phyloP scores from a whole-genome alignment of 805 yeast species.

The Cyberlindnera americana region DNA sequence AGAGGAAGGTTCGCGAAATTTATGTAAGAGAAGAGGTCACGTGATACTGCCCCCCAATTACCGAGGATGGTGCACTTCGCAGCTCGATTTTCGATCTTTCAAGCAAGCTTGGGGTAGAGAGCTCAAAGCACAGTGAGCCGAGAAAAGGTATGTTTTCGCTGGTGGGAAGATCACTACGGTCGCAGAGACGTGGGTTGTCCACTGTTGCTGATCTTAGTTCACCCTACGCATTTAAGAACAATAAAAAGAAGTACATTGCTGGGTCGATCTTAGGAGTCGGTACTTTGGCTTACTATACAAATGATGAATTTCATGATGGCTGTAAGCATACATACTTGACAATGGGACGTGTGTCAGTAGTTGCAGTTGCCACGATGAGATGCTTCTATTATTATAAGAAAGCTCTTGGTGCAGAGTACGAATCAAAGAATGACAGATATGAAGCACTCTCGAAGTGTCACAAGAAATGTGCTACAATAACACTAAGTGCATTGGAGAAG shows the following conservation, averaged over 20 bases:
- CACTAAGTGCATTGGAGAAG: conserved; percentile 70
- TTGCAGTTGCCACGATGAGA: conserved; percentile 60
- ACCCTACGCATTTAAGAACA: no score
- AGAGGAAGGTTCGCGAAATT: no score
- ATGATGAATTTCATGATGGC: conserved; percentile 16
- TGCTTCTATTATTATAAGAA: conserved; percentile 72
- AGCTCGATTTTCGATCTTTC: no score
- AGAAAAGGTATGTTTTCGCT: conserved; percentile 1
- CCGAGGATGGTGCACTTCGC: no score
- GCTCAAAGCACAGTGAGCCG: no score
- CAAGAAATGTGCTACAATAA: conserved; percentile 68
- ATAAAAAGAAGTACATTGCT: conserved; percentile 4
- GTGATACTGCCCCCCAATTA: no score
- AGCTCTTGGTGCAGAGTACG: conserved; percentile 45
- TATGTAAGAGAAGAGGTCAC: no score
- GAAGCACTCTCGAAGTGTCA: conserved; percentile 66
- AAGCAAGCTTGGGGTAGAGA: no score
- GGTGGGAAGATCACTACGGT: no score
- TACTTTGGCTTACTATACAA: conserved; percentile 9
- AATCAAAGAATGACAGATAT: conserved; percentile 41
- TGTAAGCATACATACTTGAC: conserved; percentile 15
- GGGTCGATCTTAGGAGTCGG: conserved; percentile 8
- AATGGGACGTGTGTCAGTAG: conserved; percentile 29
- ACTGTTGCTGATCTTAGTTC: no score
- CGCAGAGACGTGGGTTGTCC: no score